A percentile compares a stretch with the other conserved stretches of the same genome.
Evolutionary conservation across 108 stramenopile species (phyloP).

Genomic region (Cyclotella cryptica): DNA sequence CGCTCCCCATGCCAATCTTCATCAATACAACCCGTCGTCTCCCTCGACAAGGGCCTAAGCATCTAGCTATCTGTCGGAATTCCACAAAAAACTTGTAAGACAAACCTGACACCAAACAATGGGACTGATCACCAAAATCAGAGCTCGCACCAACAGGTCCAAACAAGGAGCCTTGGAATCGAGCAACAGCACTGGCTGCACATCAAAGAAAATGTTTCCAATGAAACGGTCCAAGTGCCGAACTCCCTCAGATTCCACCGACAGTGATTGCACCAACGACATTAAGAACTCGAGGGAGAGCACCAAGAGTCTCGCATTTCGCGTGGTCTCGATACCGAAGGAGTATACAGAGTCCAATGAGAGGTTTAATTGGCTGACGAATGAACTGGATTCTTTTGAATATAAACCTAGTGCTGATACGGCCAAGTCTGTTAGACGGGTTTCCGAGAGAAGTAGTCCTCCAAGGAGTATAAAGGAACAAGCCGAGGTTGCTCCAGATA

Average conservation of each 20-base stretch:
- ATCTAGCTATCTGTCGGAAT: background rate
- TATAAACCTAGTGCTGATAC: background rate
- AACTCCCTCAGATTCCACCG: background rate
- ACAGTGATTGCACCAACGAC: background rate
- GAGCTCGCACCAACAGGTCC: background rate
- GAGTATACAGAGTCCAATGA: background rate
- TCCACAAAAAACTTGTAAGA: background rate
- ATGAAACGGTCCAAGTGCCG: background rate
- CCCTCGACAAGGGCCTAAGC: no score
- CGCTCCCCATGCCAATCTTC: background rate
- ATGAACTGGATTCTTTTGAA: slow-evolving; percentile 5
- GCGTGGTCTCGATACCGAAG: slow-evolving; percentile 6
- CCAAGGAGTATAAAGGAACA: background rate
- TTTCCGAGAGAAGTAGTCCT: background rate
- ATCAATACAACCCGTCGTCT: background rate
- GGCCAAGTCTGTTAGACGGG: background rate
- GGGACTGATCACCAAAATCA: slow-evolving; percentile 13
- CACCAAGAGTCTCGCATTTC: background rate
- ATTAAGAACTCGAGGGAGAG: background rate
- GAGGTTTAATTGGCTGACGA: slow-evolving; percentile 12
- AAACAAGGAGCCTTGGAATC: background rate
- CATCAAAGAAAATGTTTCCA: background rate
- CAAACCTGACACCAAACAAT: background rate
- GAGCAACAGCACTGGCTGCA: background rate
- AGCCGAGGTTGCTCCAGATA: background rate